Percentiles rank a stretch among this genome's conserved stretches.
phyloP scores from a whole-genome alignment of 345 rosid genomes.

The Combretum micranthum region DNA sequence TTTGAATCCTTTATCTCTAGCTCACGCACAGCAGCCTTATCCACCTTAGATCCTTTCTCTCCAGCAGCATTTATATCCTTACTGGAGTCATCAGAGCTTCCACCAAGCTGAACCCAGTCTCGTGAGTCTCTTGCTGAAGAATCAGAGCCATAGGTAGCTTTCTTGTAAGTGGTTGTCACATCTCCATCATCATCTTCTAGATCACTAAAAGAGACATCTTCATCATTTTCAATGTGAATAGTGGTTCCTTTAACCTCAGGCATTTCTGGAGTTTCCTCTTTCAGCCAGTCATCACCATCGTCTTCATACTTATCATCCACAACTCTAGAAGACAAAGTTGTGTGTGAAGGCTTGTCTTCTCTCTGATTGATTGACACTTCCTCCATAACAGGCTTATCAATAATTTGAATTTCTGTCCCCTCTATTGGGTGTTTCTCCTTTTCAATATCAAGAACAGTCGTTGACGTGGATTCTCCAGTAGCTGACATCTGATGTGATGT shows the following conservation, averaged over 20 bases:
- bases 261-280: conserved; percentile 56
- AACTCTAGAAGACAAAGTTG: conserved; percentile 28
- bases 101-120: conserved; percentile 56
- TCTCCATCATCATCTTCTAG: conserved; percentile 85
- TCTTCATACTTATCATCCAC: conserved; percentile 54
- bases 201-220: conserved; percentile 97
- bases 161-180: conserved; percentile 38
- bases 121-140: conserved; percentile 48
- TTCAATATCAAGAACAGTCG: conserved; percentile 30
- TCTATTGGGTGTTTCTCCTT: conserved; percentile 43
- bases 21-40: conserved; percentile 35
- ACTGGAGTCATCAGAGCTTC: conserved; percentile 36
- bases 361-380: conserved; percentile 36
- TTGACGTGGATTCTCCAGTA: conserved; percentile 26
- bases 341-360: conserved; percentile 19
- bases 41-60: conserved; percentile 21
- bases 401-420: conserved; percentile 38
- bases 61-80: conserved; percentile 33
- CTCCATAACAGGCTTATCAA: conserved; percentile 67
- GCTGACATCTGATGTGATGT: conserved; percentile 30
- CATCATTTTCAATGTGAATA: conserved; percentile 54
- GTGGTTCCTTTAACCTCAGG: conserved; percentile 33
- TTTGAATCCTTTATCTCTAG: conserved; percentile 48
- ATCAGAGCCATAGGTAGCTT: conserved; percentile 40
- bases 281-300: conserved; percentile 84